Percentiles rank a stretch among this genome's conserved stretches.
phyloP scores from a whole-genome alignment of 768 basidiomycete species.

The Auricularia cornea region DNA sequence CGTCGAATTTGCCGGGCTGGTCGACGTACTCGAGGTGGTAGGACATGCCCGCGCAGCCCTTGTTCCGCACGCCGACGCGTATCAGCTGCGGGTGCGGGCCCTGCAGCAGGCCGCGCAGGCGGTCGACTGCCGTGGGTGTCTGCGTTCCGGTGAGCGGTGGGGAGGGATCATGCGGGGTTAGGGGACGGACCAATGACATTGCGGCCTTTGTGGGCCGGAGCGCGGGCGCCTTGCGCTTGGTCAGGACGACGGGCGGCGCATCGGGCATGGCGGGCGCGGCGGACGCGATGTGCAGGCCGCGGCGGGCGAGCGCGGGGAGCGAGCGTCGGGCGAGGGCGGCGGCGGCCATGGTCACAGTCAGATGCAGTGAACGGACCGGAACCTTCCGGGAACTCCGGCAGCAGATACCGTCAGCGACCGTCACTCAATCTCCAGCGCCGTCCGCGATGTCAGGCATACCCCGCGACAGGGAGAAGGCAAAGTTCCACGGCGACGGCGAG shows the following conservation, averaged over 20 bases:
- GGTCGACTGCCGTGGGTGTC: slow-evolving; percentile 72
- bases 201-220: slow-evolving; percentile 71
- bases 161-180: slow-evolving; percentile 1
- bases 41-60: slow-evolving; percentile 87
- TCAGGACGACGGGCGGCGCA: slow-evolving; percentile 45
- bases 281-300: not conserved
- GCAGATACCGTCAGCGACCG: too few relatives aligned
- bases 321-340: slow-evolving; percentile 25
- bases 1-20: slow-evolving; percentile 83
- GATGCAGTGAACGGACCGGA: too few relatives aligned
- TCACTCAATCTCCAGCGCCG: too few relatives aligned
- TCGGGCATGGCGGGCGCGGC: slow-evolving; percentile 25
- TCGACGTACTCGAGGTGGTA: slow-evolving; percentile 97
- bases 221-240: slow-evolving; percentile 55
- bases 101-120: slow-evolving; percentile 64
- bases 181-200: slow-evolving; percentile 52
- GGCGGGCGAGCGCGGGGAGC: not conserved
- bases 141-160: slow-evolving; percentile 23
- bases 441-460: too few relatives aligned
- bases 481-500: too few relatives aligned
- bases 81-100: slow-evolving; percentile 86
- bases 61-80: slow-evolving; percentile 91
- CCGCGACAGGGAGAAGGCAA: too few relatives aligned
- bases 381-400: too few relatives aligned
- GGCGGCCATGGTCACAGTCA: not conserved